Conservation (phyloP, 2,329 filamentous ascomycete genomes). For the Epicoccum sorghinum region DNA sequence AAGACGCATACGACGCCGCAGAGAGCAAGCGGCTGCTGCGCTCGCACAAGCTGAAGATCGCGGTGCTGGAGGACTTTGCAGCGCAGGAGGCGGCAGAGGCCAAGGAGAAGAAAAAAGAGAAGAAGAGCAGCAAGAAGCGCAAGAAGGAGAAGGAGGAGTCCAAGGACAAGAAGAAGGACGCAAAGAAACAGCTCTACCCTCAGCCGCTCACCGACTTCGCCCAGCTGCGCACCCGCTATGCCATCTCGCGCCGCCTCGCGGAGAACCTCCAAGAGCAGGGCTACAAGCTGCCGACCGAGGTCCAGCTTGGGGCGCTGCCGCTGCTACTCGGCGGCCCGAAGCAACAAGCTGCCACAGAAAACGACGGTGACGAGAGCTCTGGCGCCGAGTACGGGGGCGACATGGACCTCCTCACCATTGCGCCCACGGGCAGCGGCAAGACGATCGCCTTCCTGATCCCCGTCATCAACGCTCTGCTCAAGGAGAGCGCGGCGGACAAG, state of each 20-base stretch:
- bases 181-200: slow-evolving; percentile 71
- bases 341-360: neutral
- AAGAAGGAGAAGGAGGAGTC: slow-evolving; percentile 43
- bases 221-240: slow-evolving; percentile 72
- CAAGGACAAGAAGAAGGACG: slow-evolving; percentile 54
- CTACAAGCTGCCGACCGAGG: slow-evolving; percentile 87
- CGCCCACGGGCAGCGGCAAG: slow-evolving; percentile 95
- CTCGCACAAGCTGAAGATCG: slow-evolving; percentile 84
- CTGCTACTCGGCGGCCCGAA: slow-evolving; percentile 66
- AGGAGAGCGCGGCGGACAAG: slow-evolving; percentile 18
- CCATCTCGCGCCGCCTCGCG: slow-evolving; percentile 73
- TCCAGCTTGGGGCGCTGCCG: slow-evolving; percentile 86
- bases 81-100: slow-evolving; percentile 44
- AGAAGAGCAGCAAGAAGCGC: slow-evolving; percentile 60
- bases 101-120: slow-evolving; percentile 61
- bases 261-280: slow-evolving; percentile 84
- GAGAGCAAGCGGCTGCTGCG: slow-evolving; percentile 76
- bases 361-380: slow-evolving; percentile 35
- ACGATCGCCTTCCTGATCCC: slow-evolving; percentile 92
- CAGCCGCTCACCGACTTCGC: slow-evolving; percentile 79
- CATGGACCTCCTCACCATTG: slow-evolving; percentile 83
- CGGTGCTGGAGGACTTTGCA: slow-evolving; percentile 65
- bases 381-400: slow-evolving; percentile 41
- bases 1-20: slow-evolving; percentile 63
- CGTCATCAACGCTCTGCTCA: slow-evolving; percentile 74